Evolutionary conservation across 306 rosid genomes (phyloP), one percentile per base, ranked within the genome.

Genomic region (Cicer bijugum): DNA sequence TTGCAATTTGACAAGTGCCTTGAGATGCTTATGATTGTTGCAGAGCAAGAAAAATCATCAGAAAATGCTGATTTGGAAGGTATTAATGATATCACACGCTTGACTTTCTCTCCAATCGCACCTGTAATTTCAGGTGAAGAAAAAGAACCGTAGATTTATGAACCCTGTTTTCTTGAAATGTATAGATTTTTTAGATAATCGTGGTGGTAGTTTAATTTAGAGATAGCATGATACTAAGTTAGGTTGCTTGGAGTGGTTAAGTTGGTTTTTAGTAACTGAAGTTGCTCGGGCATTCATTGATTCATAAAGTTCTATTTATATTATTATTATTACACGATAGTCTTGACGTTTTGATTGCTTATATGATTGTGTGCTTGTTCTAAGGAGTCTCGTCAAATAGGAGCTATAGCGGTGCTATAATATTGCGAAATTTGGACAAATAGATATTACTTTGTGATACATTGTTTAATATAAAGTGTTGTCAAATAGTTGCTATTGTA

Each of bases 1-100:
- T 77, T 93, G 55, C 86, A 88, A 46, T 91, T 93, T 74, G 97
- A 91, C 84, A 88, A 89, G 77, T 96, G 96, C 74, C 94, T 93
- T 2, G 96, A 89, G 85, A 89, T 91, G 96, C 91, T 91, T 72
- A 71, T 93, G 96, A 56, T 84, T 61, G 87, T 91, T 53, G 98
- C 96, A 15, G 90, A 93, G 82, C 90, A 74, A 77, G 98, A 91
- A 87, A 85, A 88, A n/a, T 76, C 84, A 46, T 69, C 83, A 23
- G 76, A 48, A 63, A 78, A 68, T 58, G 37, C 71, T 67, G 80
- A 51, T 14, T 55, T 63, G 14, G 82, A 82, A 50, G 85, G 74
- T 28, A 17, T 79, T 16, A 67, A 75, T 46, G 75, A 65, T 43
- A 69, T 57, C 61, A 38, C 61, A 71, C 69, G 61, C 58, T 47